phyloP scores from a whole-genome alignment of 768 basidiomycete genomes.

The Auriscalpium microsporum region DNA sequence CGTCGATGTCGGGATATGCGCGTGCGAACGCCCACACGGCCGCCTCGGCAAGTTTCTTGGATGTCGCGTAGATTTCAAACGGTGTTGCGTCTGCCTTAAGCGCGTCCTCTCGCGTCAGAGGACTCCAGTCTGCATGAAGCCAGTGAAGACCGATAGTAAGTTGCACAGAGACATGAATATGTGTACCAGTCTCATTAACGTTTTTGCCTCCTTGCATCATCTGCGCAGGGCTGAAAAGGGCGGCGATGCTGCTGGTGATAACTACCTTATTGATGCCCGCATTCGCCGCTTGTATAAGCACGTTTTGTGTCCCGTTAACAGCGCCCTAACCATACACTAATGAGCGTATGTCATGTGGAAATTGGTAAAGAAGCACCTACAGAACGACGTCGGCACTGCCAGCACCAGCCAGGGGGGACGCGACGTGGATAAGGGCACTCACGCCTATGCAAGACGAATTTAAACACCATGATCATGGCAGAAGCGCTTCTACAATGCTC shows the following conservation, averaged over 20 bases:
- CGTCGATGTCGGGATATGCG: constrained; percentile 18
- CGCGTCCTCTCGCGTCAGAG: constrained; percentile 24
- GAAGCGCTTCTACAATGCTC: too few species aligned
- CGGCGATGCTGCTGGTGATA: constrained; percentile 7
- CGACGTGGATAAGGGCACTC: constrained; percentile 12
- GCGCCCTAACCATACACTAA: not conserved
- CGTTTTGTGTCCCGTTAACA: constrained; percentile 6
- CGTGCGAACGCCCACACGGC: constrained; percentile 19
- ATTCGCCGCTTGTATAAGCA: constrained; percentile 5
- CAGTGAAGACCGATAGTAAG: too few species aligned
- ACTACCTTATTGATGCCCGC: constrained; percentile 6
- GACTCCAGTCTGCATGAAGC: constrained; percentile 25
- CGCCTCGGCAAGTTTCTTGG: constrained; percentile 27
- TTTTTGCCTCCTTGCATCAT: not conserved
- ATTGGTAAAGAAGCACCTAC: not conserved
- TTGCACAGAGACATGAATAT: not conserved
- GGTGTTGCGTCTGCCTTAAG: constrained; percentile 8
- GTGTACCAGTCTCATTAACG: not conserved
- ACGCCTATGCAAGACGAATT: not conserved
- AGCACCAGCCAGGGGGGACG: constrained; percentile 4
- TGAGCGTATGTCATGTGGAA: too few species aligned
- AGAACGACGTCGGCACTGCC: constrained; percentile 9
- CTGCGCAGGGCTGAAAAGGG: not conserved
- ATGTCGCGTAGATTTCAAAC: constrained; percentile 26
- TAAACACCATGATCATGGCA: too few species aligned